Base-by-base conservation (phyloP, 2,329 filamentous ascomycete genomes). In the Monilinia vaccinii-corymbosi region DNA sequence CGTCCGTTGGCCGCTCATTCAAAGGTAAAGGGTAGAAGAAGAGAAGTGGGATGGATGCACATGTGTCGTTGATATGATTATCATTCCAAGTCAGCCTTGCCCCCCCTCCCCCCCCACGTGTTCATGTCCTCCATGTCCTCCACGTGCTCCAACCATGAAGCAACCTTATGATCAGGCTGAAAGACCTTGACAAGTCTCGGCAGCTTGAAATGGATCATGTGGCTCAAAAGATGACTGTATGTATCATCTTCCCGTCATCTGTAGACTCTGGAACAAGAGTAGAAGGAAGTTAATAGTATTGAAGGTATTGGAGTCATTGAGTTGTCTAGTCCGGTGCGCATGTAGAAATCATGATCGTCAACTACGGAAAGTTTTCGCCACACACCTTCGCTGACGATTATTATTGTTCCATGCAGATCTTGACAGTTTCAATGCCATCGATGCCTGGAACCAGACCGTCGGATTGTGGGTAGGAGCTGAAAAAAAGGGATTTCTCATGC, bases 361-460 rank as follows among this genome's bases (percentile, higher is more conserved):
- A 58, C 62, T 62, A 59, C 55, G 57, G 58, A 31, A 42, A 58
- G 44, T 55, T 61, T 23, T 67, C 65, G 65, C 62, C 63, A 64
- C 64, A 58, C 63, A 56, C 25, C 38, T 34, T 34, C 16, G 28
- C 32, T 28, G 40, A 28, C 28, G n/a, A n/a, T n/a, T 48, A 36
- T 34, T 23, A 28, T 56, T 25, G 21, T 56, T 49, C 44, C 58
- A 46, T 45, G 51, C 58, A 56, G 51, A 56, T 56, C 58, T 44
- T 34, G n/a, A 16, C 11, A 28, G n/a, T 42, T 3, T 32, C 16
- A 46, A 53, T 25, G 23, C 18, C 14, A n/a, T 8, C 21, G n/a
- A 25, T 13, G 14, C 21, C 38, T 60, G 59, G n/a, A 63, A 65
- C 66, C 66, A 67, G 34, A 62, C 48, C 60, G 56, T 56, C 64